Evolutionary conservation across 805 yeast species (phyloP), one percentile per base, ranked within the genome.

Genomic region (Metschnikowia proteae): DNA sequence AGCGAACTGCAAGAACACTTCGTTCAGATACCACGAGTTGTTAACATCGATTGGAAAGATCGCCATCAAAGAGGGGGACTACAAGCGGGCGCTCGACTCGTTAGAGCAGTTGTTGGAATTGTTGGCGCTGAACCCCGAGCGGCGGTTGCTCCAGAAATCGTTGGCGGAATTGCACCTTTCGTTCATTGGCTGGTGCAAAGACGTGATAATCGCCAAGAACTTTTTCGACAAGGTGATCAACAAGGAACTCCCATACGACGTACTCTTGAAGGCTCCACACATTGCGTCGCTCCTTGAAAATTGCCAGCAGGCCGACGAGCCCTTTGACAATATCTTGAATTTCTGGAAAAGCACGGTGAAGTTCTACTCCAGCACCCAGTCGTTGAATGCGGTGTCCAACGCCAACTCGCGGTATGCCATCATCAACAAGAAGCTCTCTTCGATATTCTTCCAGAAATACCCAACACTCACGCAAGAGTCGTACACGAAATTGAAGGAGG

Each of bases 101-200:
- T 84, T 86, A 64, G 82, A 80, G 60, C 75, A 76, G 42, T 68
- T 86, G 52, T 80, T 86, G 55, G 72, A 74, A 38, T 73, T 73
- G 38, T 75, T 38, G 32, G 31, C 41, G n/a, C 32, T 27, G 32
- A 38, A 38, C 29, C 41, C 41, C 32, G 41, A 38, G 32, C 30
- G 41, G 11, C 30, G 30, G 35, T 27, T 39, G 10, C 34, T 39
- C 13, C 43, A 39, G n/a, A 39, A 11, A 8, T 77, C 83, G 30
- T 70, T 86, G 65, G 78, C 85, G 31, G 87, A 84, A 66, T 83
- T 88, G 41, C 96, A 88, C 69, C 73, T 86, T 52, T 75, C 84
- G 3, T 88, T 88, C 58, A 84, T 88, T 61, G 94, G 95, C 39
- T 81, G 80, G 55, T 84, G 89, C 64, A 80, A 79, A 60, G 90